Conservation (phyloP, 2,329 filamentous ascomycete genomes). For the Fusarium chlamydosporum region DNA sequence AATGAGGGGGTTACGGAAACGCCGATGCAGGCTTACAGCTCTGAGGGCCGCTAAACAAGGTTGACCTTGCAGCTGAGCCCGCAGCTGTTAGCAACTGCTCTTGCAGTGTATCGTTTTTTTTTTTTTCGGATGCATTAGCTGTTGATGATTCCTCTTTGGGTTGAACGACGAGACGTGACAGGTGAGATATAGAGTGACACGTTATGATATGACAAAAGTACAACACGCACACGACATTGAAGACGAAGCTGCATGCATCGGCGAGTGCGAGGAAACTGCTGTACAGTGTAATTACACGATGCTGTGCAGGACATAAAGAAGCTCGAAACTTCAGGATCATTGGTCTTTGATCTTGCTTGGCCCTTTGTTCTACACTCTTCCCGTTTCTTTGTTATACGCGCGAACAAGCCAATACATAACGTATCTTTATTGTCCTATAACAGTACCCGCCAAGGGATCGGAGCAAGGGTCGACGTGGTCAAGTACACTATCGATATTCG, state of each 20-base stretch:
- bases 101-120: background rate
- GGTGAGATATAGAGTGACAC: slow-evolving; percentile 9
- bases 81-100: slow-evolving; percentile 10
- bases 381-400: background rate
- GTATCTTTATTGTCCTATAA: background rate
- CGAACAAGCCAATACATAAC: background rate
- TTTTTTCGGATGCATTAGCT: slow-evolving; percentile 12
- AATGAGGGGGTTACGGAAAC: slow-evolving; percentile 35
- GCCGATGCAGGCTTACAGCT: slow-evolving; percentile 44
- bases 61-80: slow-evolving; percentile 44
- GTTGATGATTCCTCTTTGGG: slow-evolving; percentile 15
- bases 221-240: background rate
- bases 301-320: slow-evolving; percentile 1
- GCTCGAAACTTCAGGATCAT: slow-evolving; percentile 2
- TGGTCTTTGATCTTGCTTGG: background rate
- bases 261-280: slow-evolving; percentile 30
- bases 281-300: background rate
- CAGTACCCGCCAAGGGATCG: slow-evolving; percentile 21
- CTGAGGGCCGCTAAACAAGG: slow-evolving; percentile 28
- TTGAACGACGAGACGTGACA: slow-evolving; percentile 13
- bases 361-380: slow-evolving; percentile 8
- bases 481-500: slow-evolving; percentile 34
- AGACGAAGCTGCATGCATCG: slow-evolving; percentile 36
- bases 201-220: slow-evolving; percentile 6
- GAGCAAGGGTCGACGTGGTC: slow-evolving; percentile 32